phyloP scores from a whole-genome alignment of 352 stramenopile genomes.

The Phytophthora colocasiae region DNA sequence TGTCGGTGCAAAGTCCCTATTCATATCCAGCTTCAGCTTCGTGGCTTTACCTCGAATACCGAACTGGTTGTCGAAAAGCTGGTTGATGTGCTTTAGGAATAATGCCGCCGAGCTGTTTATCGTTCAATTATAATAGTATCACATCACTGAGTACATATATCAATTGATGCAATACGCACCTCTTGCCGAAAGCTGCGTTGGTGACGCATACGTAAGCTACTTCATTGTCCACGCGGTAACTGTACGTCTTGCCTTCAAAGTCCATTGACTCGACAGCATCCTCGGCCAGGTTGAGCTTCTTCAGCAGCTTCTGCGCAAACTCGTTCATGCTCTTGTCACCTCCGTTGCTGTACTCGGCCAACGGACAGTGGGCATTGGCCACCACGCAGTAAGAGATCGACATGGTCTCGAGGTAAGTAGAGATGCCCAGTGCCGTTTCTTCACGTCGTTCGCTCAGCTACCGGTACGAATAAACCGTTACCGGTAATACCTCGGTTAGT shows the following conservation, averaged over 20 bases:
- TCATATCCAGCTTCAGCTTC: constrained; percentile 90
- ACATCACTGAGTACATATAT: not conserved
- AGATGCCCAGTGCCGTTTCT: constrained; percentile 6
- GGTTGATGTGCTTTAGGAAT: constrained; percentile 89
- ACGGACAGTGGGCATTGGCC: constrained; percentile 80
- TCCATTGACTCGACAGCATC: constrained; percentile 82
- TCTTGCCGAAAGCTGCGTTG: constrained; percentile 81
- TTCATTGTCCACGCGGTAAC: constrained; percentile 87
- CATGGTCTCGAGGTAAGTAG: constrained; percentile 43
- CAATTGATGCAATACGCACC: constrained; percentile 36
- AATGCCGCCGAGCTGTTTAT: constrained; percentile 67
- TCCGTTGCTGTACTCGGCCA: constrained; percentile 84
- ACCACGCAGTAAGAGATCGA: constrained; percentile 91
- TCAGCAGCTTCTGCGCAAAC: constrained; percentile 86
- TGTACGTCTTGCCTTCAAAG: constrained; percentile 85
- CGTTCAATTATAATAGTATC: constrained; percentile 8
- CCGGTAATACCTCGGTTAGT: too few relatives aligned
- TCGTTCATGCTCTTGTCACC: constrained; percentile 90
- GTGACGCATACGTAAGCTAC: constrained; percentile 89
- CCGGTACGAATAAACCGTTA: constrained; percentile 6
- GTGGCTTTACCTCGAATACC: constrained; percentile 88
- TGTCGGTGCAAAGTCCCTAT: constrained; percentile 82
- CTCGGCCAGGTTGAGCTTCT: constrained; percentile 85
- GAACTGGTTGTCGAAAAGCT: constrained; percentile 87
- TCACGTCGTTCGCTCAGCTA: too few relatives aligned